Percentiles rank a stretch among this genome's conserved stretches.
These are phyloP conservation scores for Chlamydomonas sp. DNA, from an alignment of 139 green algal genomes.

Conservation along the genomic window DNA sequence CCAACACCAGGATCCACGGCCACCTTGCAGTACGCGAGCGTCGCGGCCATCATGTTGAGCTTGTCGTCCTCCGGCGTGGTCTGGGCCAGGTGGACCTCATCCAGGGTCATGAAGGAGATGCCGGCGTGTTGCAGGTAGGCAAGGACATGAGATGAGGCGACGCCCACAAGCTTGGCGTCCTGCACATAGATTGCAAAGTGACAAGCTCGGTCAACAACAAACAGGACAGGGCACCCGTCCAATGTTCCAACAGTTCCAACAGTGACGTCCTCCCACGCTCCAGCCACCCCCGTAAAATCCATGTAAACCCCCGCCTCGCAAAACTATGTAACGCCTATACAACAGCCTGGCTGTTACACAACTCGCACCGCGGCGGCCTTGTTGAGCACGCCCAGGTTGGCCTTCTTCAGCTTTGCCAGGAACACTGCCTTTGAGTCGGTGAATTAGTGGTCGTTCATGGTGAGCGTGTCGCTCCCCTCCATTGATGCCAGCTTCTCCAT, in stretches of 20 bases:
- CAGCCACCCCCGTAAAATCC: no score
- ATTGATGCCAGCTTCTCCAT: background rate
- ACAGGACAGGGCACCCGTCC: no score
- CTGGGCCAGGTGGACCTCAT: background rate
- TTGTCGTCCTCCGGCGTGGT: background rate
- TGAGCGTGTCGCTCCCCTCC: background rate
- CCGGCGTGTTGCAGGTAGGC: background rate
- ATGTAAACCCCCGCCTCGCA: no score
- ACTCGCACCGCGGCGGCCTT: no score
- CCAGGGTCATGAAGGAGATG: background rate
- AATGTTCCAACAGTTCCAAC: no score
- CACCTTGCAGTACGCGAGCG: background rate
- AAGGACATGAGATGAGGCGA: background rate
- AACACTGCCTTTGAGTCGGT: background rate
- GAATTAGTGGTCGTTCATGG: background rate
- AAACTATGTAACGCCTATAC: no score
- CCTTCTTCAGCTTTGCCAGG: background rate
- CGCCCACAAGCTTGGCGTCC: background rate
- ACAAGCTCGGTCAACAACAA: no score
- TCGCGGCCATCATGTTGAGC: background rate
- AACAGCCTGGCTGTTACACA: no score
- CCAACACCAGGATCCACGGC: background rate
- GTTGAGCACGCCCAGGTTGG: background rate
- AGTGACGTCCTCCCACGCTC: no score
- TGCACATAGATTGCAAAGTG: background rate